These are phyloP conservation scores for Antrodiella citrinella DNA, from an alignment of 768 basidiomycete species.

Conservation along the genomic window DNA sequence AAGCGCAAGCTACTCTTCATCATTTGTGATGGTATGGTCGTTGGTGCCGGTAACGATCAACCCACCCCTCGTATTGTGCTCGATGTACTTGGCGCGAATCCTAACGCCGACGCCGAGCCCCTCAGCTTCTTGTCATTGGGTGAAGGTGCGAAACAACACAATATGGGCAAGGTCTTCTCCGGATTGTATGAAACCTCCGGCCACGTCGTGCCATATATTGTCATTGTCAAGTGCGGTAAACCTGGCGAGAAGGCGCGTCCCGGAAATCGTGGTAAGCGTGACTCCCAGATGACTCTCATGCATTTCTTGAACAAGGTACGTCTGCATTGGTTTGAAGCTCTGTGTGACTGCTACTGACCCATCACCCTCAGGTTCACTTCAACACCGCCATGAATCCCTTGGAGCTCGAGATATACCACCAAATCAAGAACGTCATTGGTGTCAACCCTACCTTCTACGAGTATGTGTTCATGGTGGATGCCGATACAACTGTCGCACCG, in stretches of 20 bases:
- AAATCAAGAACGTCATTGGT: conserved; percentile 99
- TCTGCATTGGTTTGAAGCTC: not conserved
- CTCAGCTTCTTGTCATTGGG: conserved; percentile 91
- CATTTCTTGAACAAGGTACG: conserved; percentile 93
- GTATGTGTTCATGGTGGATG: conserved; percentile 88
- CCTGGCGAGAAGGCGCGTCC: conserved; percentile 89
- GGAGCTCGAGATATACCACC: conserved; percentile 98
- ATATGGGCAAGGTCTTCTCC: conserved; percentile 97
- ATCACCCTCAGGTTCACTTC: conserved; percentile 78
- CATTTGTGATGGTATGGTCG: conserved; percentile 97
- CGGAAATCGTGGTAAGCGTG: conserved; percentile 97
- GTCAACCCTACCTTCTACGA: conserved; percentile 99
- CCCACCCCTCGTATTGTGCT: conserved; percentile 95
- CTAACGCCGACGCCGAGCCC: conserved; percentile 90
- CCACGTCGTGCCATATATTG: conserved; percentile 93
- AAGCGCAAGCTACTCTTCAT: conserved; percentile 91
- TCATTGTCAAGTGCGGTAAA: conserved; percentile 90
- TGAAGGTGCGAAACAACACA: conserved; percentile 92
- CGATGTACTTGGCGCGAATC: conserved; percentile 92
- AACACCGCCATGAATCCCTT: conserved; percentile 93
- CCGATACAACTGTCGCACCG: conserved; percentile 90
- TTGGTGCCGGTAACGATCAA: conserved; percentile 93
- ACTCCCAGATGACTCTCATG: conserved; percentile 94
- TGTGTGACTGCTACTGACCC: not conserved
- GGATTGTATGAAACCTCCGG: conserved; percentile 91